Evolutionary conservation across 805 yeast species (phyloP).

Genomic region (Wickerhamiella bombiphila): DNA sequence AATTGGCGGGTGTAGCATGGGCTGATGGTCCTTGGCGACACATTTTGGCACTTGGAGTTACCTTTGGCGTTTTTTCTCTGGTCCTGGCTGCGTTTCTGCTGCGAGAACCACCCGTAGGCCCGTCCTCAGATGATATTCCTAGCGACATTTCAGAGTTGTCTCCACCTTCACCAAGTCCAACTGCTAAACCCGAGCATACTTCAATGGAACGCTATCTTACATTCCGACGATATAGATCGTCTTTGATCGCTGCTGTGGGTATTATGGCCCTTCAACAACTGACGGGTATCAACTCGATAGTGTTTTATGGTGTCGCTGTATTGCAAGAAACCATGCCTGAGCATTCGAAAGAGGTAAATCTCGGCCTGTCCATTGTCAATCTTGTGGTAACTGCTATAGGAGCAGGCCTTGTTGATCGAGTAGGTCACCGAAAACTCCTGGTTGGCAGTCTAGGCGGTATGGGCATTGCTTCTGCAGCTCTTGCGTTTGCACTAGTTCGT

Average conservation of each 20-base stretch:
- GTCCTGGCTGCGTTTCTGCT: constrained; percentile 8
- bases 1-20: constrained; percentile 54
- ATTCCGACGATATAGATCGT: constrained; percentile 36
- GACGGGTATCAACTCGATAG: constrained; percentile 82
- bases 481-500: constrained; percentile 50
- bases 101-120: too few relatives aligned
- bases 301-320: constrained; percentile 85
- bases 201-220: constrained; percentile 33
- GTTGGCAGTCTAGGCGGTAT: constrained; percentile 51
- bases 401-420: constrained; percentile 58
- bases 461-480: constrained; percentile 47
- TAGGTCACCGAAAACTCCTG: constrained; percentile 64
- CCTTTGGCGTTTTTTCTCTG: constrained; percentile 38
- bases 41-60: constrained; percentile 46
- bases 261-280: constrained; percentile 78
- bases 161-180: constrained; percentile 9
- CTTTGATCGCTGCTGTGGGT: constrained; percentile 52
- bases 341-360: constrained; percentile 56
- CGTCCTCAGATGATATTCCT: too few relatives aligned
- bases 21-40: constrained; percentile 62
- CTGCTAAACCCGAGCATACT: neutral
- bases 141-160: too few relatives aligned
- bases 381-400: constrained; percentile 58
- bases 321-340: constrained; percentile 58
- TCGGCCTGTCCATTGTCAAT: constrained; percentile 61